phyloP scores from a whole-genome alignment of 169 alveolate species.

The Plasmodium cynomolgi region DNA sequence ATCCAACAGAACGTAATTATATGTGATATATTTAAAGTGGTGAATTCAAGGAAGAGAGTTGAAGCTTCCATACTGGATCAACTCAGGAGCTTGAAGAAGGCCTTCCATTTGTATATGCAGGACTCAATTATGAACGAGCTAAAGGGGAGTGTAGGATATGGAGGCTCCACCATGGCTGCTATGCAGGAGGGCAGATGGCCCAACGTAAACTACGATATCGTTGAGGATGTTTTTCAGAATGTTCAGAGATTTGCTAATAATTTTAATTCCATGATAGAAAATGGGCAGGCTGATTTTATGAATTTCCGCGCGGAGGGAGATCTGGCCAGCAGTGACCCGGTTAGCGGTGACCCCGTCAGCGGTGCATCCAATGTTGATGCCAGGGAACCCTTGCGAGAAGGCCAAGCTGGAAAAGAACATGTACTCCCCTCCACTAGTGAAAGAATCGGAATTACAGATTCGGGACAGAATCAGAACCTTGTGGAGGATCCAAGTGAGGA shows the following conservation, averaged over 20 bases:
- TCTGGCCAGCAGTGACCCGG: background rate
- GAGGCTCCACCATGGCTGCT: background rate
- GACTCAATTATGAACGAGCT: constrained; percentile 7
- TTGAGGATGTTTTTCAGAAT: constrained; percentile 9
- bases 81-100: background rate
- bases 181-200: background rate
- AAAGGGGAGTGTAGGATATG: background rate
- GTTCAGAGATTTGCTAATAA: background rate
- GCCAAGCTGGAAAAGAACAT: background rate
- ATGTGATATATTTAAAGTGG: constrained; percentile 20
- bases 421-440: background rate
- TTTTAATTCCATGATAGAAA: constrained; percentile 1
- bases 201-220: background rate
- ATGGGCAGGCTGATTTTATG: background rate
- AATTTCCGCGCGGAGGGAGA: background rate
- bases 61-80: background rate
- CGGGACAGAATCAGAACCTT: background rate
- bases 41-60: background rate
- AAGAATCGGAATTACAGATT: background rate
- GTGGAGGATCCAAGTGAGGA: background rate
- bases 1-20: constrained; percentile 15
- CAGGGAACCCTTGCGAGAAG: background rate
- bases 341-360: background rate
- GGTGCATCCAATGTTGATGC: background rate
- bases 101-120: background rate